Percentiles rank a stretch among this genome's conserved stretches.
These are phyloP conservation scores for Kokia cookei DNA, from an alignment of 441 rosid genomes.

Conservation along the genomic window DNA sequence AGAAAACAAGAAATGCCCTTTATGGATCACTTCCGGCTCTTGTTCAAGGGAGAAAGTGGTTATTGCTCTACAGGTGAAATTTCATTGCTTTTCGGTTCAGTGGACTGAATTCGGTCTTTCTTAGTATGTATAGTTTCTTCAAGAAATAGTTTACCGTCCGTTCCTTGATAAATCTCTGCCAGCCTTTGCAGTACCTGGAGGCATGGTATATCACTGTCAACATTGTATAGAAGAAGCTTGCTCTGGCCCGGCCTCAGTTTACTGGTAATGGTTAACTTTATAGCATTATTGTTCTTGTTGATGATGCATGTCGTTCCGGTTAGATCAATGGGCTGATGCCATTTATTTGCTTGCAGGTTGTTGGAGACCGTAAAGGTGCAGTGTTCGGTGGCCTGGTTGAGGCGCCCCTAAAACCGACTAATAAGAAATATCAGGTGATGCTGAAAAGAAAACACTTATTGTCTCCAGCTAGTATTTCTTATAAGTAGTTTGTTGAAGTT, in stretches of 20 bases:
- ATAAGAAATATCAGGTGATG: conserved; percentile 74
- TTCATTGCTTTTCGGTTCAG: background rate
- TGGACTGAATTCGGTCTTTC: background rate
- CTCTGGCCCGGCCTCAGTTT: conserved; percentile 93
- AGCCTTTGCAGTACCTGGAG: conserved; percentile 77
- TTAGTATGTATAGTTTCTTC: background rate
- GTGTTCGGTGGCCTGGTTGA: conserved; percentile 95
- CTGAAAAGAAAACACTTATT: background rate
- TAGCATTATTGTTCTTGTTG: background rate
- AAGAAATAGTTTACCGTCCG: background rate
- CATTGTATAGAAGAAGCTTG: conserved; percentile 85
- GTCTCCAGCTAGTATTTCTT: background rate
- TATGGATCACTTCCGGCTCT: conserved; percentile 81
- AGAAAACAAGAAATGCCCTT: conserved; percentile 48
- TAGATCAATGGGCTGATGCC: background rate
- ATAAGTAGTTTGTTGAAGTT: conserved; percentile 9
- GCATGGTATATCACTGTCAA: conserved; percentile 90
- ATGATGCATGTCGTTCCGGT: background rate
- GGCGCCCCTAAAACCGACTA: conserved; percentile 79
- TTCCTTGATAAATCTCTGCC: background rate
- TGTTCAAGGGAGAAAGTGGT: conserved; percentile 89
- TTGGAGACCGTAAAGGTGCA: conserved; percentile 86
- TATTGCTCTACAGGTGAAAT: conserved; percentile 78
- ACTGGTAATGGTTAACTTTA: conserved; percentile 43
- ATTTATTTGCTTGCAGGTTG: conserved; percentile 45